Conservation (phyloP, 306 rosid genomes). For the Elaeagnus macrophylla region DNA sequence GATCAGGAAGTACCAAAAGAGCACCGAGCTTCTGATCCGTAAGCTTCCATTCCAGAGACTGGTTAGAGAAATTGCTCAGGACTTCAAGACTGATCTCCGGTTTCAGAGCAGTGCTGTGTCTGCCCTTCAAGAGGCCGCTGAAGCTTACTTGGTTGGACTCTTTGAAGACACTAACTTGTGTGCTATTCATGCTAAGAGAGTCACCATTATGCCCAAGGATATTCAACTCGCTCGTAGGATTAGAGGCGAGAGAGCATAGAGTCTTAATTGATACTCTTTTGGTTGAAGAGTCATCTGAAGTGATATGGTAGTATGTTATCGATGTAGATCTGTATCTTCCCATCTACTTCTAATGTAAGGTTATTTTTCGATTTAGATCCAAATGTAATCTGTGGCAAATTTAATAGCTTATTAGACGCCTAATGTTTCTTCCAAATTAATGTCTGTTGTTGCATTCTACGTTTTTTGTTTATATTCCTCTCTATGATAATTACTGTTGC, state of each 20-base stretch:
- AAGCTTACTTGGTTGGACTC: neutral
- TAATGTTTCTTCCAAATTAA: too few species aligned
- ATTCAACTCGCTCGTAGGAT: neutral
- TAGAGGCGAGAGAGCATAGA: conserved; percentile 1
- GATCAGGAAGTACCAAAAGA: conserved; percentile 1
- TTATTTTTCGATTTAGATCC: too few species aligned
- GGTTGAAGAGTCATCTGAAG: neutral
- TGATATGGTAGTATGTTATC: neutral
- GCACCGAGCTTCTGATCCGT: conserved; percentile 1
- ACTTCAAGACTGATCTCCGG: neutral
- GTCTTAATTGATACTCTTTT: neutral
- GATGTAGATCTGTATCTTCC: too few species aligned
- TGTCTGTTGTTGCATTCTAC: too few species aligned
- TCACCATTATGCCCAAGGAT: neutral
- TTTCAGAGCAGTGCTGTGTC: neutral
- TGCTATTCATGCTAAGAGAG: neutral
- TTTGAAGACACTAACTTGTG: neutral
- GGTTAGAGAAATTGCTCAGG: conserved; percentile 2
- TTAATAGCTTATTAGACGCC: too few species aligned
- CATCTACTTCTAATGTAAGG: too few species aligned
- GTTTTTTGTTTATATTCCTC: too few species aligned
- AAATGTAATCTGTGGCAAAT: too few species aligned
- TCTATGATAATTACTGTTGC: too few species aligned
- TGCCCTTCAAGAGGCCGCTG: conserved; percentile 1
- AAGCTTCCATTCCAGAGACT: conserved; percentile 1